These are phyloP conservation scores for Cymbopogon citratus DNA, from an alignment of 176 grass and related monocot species.

Conservation along the genomic window DNA sequence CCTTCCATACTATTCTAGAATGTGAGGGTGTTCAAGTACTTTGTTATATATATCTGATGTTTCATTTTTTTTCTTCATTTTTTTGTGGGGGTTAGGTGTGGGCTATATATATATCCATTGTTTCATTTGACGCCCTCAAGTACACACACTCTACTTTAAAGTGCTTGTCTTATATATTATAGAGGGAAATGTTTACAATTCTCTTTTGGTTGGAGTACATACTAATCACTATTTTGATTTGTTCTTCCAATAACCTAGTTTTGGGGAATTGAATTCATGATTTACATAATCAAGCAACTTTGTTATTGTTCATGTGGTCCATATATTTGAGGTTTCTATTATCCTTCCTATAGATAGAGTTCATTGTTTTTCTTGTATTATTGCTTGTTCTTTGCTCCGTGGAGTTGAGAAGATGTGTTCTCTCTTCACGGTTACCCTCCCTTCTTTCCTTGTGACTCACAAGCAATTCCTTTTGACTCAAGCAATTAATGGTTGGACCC, in stretches of 20 bases:
- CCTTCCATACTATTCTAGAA: background rate
- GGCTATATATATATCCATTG: background rate
- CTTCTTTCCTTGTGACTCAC: background rate
- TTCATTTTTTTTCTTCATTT: background rate
- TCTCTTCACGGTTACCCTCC: background rate
- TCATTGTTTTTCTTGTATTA: background rate
- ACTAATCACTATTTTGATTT: background rate
- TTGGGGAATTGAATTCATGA: too few species aligned
- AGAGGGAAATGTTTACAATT: background rate
- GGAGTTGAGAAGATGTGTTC: background rate
- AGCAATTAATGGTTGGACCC: background rate
- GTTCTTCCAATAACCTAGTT: background rate
- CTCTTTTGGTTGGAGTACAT: background rate
- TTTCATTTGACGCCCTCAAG: background rate
- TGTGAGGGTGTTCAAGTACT: background rate
- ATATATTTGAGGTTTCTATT: background rate
- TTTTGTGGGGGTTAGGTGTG: background rate
- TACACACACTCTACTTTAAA: too few species aligned
- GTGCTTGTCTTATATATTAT: background rate
- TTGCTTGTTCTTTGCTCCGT: background rate
- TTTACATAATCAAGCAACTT: background rate
- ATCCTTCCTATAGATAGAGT: background rate
- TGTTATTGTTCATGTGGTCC: too few species aligned
- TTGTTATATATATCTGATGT: background rate
- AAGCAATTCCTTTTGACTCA: too few species aligned